These are phyloP conservation scores for Coniophora puteana DNA, from an alignment of 1,284 basidiomycete genomes.

Conservation along the genomic window DNA sequence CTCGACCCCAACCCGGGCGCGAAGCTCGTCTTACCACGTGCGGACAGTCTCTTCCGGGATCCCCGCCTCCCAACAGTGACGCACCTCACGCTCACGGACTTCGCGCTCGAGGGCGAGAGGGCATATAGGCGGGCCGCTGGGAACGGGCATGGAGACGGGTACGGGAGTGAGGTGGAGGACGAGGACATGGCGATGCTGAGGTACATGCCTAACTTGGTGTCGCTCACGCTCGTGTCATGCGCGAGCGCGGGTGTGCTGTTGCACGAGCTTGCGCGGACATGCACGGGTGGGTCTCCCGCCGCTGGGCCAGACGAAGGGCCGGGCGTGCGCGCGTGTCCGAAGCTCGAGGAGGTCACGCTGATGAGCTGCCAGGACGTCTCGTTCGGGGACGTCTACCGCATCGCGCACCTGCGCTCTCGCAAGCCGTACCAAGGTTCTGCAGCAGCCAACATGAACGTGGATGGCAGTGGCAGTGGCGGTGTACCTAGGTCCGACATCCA, in stretches of 20 bases:
- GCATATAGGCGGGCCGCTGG: no score
- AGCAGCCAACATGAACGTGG: no score
- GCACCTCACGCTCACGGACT: slow-evolving; percentile 31
- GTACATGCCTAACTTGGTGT: slow-evolving; percentile 35
- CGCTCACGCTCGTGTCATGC: slow-evolving; percentile 32
- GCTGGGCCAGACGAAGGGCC: no score
- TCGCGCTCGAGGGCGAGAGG: slow-evolving; percentile 28
- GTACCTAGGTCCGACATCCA: no score
- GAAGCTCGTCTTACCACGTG: no score
- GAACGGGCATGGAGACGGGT: slow-evolving; percentile 23
- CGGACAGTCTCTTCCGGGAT: slow-evolving; percentile 39
- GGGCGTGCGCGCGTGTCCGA: slow-evolving; percentile 43
- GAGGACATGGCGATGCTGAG: slow-evolving; percentile 31
- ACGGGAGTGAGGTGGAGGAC: no score
- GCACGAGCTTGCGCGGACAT: slow-evolving; percentile 26
- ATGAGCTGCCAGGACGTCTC: slow-evolving; percentile 45
- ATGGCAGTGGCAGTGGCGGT: no score
- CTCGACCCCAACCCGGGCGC: slow-evolving; percentile 16
- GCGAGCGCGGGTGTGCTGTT: slow-evolving; percentile 22
- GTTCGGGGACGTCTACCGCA: slow-evolving; percentile 30
- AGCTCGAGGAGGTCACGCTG: slow-evolving; percentile 43
- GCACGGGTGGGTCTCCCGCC: slow-evolving; percentile 13
- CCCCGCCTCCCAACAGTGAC: slow-evolving; percentile 35
- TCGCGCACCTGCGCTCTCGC: slow-evolving; percentile 36
- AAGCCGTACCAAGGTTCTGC: no score